phyloP scores from a whole-genome alignment of 2,329 filamentous ascomycete genomes.

The Nigrospora oryzae region DNA sequence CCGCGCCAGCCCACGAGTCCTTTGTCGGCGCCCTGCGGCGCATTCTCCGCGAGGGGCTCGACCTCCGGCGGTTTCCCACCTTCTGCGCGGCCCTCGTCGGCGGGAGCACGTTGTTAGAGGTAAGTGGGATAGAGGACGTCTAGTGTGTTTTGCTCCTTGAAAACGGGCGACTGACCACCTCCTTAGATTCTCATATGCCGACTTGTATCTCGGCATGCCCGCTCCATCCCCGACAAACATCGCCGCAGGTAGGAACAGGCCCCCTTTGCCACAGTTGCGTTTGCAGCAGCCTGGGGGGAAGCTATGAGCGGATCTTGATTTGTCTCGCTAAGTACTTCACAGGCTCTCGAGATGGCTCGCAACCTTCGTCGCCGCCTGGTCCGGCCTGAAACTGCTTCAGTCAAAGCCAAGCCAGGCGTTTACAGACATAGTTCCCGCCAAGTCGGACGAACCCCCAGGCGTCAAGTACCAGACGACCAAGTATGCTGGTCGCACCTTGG shows the following conservation, averaged over 20 bases:
- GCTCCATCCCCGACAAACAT: slow-evolving; percentile 12
- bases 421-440: slow-evolving; percentile 26
- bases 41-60: slow-evolving; percentile 43
- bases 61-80: slow-evolving; percentile 48
- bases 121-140: slow-evolving; percentile 19
- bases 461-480: slow-evolving; percentile 10
- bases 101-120: slow-evolving; percentile 53
- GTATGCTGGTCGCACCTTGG: slow-evolving; percentile 64
- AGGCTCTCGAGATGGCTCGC: slow-evolving; percentile 50
- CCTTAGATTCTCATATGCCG: slow-evolving; percentile 15
- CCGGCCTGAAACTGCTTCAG: slow-evolving; percentile 48
- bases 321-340: background rate
- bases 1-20: slow-evolving; percentile 14
- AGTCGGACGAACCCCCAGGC: slow-evolving; percentile 14
- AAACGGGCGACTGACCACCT: no score
- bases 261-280: background rate
- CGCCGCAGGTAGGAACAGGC: slow-evolving; percentile 21
- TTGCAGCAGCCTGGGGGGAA: background rate
- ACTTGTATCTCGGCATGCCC: slow-evolving; percentile 12
- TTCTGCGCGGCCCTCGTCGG: slow-evolving; percentile 55
- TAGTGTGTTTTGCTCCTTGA: no score
- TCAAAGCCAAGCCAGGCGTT: slow-evolving; percentile 39
- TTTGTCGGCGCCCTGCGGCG: slow-evolving; percentile 23
- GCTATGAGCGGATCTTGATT: background rate
- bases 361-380: slow-evolving; percentile 49